These are phyloP conservation scores for Spongiforma sp. DNA, from an alignment of 1,284 basidiomycete species.

Conservation along the genomic window DNA sequence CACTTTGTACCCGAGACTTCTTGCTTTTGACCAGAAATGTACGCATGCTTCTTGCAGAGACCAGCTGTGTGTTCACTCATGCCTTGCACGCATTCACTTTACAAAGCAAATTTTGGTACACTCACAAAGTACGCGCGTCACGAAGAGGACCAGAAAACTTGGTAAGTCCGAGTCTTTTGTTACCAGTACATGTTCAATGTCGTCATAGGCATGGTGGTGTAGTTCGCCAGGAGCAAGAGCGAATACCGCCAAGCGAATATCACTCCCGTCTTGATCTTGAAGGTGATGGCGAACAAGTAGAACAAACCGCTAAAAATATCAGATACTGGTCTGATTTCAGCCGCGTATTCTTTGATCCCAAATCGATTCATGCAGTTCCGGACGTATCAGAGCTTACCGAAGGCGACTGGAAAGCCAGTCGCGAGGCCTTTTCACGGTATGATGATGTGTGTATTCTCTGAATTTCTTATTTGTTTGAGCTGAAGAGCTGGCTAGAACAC, in stretches of 20 bases:
- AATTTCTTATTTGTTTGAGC: neutral
- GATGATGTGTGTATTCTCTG: conserved; percentile 51
- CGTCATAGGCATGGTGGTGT: conserved; percentile 54
- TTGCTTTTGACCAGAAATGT: conserved; percentile 74
- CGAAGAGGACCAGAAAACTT: conserved; percentile 27
- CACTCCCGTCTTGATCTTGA: conserved; percentile 53
- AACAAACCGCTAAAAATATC: conserved; percentile 39
- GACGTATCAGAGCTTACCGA: conserved; percentile 53
- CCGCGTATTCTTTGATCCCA: conserved; percentile 68
- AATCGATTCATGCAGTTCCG: conserved; percentile 66
- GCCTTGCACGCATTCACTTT: conserved; percentile 3
- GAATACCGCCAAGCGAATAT: conserved; percentile 58
- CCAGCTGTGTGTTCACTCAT: conserved; percentile 10
- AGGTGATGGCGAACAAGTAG: conserved; percentile 28
- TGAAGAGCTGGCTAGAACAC: conserved; percentile 46
- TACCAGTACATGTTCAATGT: conserved; percentile 3
- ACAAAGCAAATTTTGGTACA: conserved; percentile 67
- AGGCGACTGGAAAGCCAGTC: conserved; percentile 61
- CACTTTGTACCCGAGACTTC: conserved; percentile 65
- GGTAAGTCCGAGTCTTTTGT: conserved; percentile 23
- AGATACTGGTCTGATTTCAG: conserved; percentile 83
- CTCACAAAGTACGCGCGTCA: conserved; percentile 43
- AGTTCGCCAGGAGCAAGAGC: conserved; percentile 57
- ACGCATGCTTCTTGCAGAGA: conserved; percentile 22
- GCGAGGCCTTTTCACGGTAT: conserved; percentile 55